Conservation (phyloP, 345 rosid species). For the Linum lewisii region DNA sequence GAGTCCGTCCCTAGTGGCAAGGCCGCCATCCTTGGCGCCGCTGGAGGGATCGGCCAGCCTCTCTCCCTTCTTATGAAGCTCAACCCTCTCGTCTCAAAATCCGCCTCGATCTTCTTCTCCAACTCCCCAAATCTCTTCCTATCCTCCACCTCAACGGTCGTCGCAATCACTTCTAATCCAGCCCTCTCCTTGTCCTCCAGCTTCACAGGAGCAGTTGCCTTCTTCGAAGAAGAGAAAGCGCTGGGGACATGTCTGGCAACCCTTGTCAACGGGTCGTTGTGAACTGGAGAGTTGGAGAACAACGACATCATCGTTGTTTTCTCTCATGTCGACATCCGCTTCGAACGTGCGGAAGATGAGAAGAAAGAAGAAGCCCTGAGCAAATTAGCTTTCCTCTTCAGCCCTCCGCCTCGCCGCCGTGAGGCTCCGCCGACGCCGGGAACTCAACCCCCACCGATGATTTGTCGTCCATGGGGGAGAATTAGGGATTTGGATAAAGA, state of each 20-base stretch:
- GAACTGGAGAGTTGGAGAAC: conserved; percentile 45
- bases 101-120: conserved; percentile 70
- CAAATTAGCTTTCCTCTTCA: conserved; percentile 61
- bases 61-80: no score
- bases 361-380: conserved; percentile 22
- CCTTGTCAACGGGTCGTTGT: conserved; percentile 88
- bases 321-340: conserved; percentile 71
- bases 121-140: conserved; percentile 64
- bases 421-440: conserved; percentile 49
- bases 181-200: conserved; percentile 19
- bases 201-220: conserved; percentile 18
- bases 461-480: conserved; percentile 19
- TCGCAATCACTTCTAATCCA: conserved; percentile 12
- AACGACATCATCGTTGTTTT: conserved; percentile 30
- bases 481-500: not conserved
- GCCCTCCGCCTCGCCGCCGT: conserved; percentile 64
- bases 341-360: conserved; percentile 50
- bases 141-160: conserved; percentile 25
- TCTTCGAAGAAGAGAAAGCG: conserved; percentile 18
- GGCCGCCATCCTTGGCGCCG: no score
- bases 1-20: no score
- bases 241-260: conserved; percentile 66
- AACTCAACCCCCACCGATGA: conserved; percentile 30
- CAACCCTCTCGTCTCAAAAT: no score
- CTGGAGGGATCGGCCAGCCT: no score